Percentiles rank a stretch among this genome's conserved stretches.
These are phyloP conservation scores for Amanita rimosa DNA, from an alignment of 768 basidiomycete genomes.

Conservation along the genomic window DNA sequence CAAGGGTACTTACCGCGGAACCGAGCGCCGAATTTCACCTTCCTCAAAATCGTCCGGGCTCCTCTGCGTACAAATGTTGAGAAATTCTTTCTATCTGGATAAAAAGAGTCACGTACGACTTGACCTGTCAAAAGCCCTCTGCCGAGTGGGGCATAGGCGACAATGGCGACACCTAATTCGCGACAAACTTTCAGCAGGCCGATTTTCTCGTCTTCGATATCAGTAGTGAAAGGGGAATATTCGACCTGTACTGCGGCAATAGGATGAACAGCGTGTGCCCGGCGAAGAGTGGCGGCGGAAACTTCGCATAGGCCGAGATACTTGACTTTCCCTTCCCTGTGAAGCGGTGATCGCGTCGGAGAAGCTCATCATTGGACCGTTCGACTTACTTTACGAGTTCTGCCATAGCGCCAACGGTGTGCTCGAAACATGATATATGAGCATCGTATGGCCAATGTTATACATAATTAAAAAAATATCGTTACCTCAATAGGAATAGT, in stretches of 20 bases:
- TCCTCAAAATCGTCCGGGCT: conserved; percentile 22
- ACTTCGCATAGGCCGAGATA: conserved; percentile 43
- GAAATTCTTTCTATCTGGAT: background rate
- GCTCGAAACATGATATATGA: conserved; percentile 6
- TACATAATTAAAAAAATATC: background rate
- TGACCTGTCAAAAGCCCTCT: conserved; percentile 38
- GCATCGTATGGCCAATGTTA: background rate
- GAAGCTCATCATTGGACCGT: conserved; percentile 7
- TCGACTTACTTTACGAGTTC: conserved; percentile 23
- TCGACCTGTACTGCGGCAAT: conserved; percentile 34
- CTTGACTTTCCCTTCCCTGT: conserved; percentile 31
- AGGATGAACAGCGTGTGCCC: conserved; percentile 35
- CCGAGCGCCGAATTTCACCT: conserved; percentile 10
- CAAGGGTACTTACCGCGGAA: conserved; percentile 18
- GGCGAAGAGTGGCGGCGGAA: conserved; percentile 29
- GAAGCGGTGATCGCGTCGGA: conserved; percentile 16
- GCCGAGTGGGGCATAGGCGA: conserved; percentile 41
- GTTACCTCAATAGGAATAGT: conserved; percentile 18
- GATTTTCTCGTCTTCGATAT: conserved; percentile 29
- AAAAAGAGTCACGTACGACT: conserved; percentile 15
- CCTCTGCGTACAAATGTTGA: conserved; percentile 13
- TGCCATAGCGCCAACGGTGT: conserved; percentile 23
- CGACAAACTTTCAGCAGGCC: conserved; percentile 25
- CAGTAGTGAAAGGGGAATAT: conserved; percentile 31
- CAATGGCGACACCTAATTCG: conserved; percentile 31